Evolutionary conservation across 2,329 filamentous ascomycete genomes (phyloP).

Genomic region (Sporothrix variecibatus): DNA sequence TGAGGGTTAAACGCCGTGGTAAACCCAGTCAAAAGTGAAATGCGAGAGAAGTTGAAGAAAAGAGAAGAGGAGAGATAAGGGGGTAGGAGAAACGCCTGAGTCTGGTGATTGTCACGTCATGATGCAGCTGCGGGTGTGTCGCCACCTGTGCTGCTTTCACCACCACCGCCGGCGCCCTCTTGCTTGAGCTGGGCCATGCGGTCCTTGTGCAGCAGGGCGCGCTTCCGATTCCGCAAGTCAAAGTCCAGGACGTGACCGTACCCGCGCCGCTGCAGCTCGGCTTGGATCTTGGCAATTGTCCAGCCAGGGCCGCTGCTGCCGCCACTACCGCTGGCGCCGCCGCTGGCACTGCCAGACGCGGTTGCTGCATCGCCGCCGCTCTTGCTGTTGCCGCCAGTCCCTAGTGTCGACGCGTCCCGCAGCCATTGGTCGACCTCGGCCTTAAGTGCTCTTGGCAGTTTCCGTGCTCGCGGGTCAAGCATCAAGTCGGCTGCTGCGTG

Average conservation of each 20-base stretch:
- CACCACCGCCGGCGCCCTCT: not conserved
- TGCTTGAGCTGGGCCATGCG: constrained; percentile 26
- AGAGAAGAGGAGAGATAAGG: not conserved
- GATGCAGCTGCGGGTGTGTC: not conserved
- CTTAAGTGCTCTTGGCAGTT: constrained; percentile 38
- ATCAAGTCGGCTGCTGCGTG: constrained; percentile 41
- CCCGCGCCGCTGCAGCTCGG: constrained; percentile 39
- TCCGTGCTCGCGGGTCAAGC: constrained; percentile 41
- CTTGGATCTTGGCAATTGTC: constrained; percentile 42
- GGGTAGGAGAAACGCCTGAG: not conserved
- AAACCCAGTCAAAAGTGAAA: not conserved
- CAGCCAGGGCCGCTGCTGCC: constrained; percentile 11
- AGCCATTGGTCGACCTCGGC: constrained; percentile 42
- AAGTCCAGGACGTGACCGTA: constrained; percentile 42
- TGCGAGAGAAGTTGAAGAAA: not conserved
- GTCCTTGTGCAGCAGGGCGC: constrained; percentile 37
- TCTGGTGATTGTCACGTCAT: not conserved
- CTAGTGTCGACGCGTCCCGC: constrained; percentile 31
- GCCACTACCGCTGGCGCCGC: not conserved
- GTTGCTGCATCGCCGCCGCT: not conserved
- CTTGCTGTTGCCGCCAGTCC: constrained; percentile 23
- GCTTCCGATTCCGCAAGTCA: constrained; percentile 42
- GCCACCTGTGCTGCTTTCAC: not conserved
- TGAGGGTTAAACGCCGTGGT: not conserved
- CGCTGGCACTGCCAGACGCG: not conserved